Evolutionary conservation across 257 asterid species (phyloP).

Genomic region (Jacaranda copaia): DNA sequence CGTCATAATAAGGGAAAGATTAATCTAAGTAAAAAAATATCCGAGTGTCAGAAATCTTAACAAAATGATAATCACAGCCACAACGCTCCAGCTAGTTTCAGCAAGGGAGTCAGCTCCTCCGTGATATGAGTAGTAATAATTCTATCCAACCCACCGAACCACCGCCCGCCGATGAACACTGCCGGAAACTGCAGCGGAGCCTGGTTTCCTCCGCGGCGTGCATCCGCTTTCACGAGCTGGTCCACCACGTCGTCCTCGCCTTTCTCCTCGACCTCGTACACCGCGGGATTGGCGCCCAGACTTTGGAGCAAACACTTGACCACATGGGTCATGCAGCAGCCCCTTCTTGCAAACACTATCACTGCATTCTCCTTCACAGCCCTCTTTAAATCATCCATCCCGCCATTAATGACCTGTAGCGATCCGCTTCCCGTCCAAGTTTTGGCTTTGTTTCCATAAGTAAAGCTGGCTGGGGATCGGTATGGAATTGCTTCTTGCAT

Average conservation of each 20-base stretch:
- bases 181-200: slow-evolving; percentile 49
- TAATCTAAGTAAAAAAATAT: no score
- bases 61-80: slow-evolving; percentile 51
- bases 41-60: no score
- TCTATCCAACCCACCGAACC: slow-evolving; percentile 83
- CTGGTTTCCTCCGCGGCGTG: slow-evolving; percentile 6
- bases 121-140: slow-evolving; percentile 65
- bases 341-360: slow-evolving; percentile 29
- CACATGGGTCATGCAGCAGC: slow-evolving; percentile 50
- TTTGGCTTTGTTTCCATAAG: background rate
- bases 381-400: slow-evolving; percentile 22
- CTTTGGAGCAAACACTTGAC: slow-evolving; percentile 57
- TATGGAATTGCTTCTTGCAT: no score
- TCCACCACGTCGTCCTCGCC: slow-evolving; percentile 15
- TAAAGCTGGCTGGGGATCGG: no score
- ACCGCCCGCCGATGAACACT: slow-evolving; percentile 65
- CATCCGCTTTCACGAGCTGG: slow-evolving; percentile 37
- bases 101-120: slow-evolving; percentile 68
- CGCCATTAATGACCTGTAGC: background rate
- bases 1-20: no score
- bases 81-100: slow-evolving; percentile 74
- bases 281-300: slow-evolving; percentile 59
- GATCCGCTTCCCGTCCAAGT: background rate
- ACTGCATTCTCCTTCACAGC: slow-evolving; percentile 41
- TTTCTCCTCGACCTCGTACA: slow-evolving; percentile 59